Conservation (phyloP, 2,329 filamentous ascomycete species). For the Colletotrichum echinochloae region DNA sequence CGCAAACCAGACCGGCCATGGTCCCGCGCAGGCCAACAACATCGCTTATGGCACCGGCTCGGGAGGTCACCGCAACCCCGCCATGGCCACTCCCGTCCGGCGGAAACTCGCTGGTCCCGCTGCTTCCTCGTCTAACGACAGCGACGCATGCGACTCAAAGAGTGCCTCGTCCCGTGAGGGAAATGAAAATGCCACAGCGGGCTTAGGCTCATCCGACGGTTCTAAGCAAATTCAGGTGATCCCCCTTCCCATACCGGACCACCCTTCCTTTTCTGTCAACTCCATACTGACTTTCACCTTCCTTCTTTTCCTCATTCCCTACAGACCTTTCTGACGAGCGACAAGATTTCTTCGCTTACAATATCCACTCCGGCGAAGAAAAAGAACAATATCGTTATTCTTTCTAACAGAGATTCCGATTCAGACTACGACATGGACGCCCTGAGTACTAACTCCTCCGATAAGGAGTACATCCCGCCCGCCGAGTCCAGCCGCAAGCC, state of each 20-base stretch:
- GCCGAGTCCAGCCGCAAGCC: conserved; percentile 3
- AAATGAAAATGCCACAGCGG: background rate
- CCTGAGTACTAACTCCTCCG: background rate
- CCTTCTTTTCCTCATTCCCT: background rate
- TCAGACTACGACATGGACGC: background rate
- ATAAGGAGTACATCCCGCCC: conserved; percentile 21
- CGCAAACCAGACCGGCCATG: no score
- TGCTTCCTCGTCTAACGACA: background rate
- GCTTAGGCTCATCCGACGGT: background rate
- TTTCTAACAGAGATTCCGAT: background rate
- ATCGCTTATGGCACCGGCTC: background rate
- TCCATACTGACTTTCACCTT: background rate
- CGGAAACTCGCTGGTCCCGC: background rate
- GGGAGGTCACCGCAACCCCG: background rate
- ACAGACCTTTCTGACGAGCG: background rate
- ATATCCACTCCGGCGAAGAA: conserved; percentile 6
- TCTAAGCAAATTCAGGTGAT: background rate
- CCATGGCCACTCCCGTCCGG: background rate
- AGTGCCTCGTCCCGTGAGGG: background rate
- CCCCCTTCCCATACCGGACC: background rate
- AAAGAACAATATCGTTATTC: background rate
- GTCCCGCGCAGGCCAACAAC: background rate
- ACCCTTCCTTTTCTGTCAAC: background rate
- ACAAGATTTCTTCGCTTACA: background rate
- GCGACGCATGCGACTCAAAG: background rate